Base-by-base conservation (phyloP, 306 rosid genomes). In the Vigna trinervia region DNA sequence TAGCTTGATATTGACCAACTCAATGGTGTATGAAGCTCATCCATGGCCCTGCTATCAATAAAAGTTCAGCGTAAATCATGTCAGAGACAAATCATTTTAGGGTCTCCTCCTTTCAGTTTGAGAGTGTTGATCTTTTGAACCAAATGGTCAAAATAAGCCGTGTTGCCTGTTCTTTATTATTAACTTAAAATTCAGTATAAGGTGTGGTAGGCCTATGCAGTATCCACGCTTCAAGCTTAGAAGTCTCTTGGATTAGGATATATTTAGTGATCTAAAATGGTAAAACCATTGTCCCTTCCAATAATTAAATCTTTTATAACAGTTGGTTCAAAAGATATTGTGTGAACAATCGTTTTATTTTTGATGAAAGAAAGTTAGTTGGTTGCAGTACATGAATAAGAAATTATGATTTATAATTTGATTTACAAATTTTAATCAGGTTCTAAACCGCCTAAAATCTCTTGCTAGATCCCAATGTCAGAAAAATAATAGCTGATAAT, bases 291-390 rank as follows among this genome's bases (percentile, higher is more conserved):
- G 30, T 62, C 41, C 9, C 8, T 36, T 34, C 73, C 38, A 34
- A 48, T 32, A 50, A 17, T 52, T 61, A 45, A 61, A 41, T 48
- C 34, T 52, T 52, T 43, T 43, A 41, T 14, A 51, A 53, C 43
- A 80, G 51, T 53, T 53, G 61, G 73, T 39, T 32, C 5, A 28
- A 17, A 52, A 15, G 36, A 39, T 66, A 56, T 57, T 78, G 9
- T 48, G 80, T 64, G 78, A 23, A 39, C 38, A 53, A 4, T 76
- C 52, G 23, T 41, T 69, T 47, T 58, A 46, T 23, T 65, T 69
- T 36, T 71, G 74, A 68, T 13, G 51, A 69, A 81, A 52, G 59
- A 20, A 52, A 73, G 74, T 65, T 32, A 47, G 32, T 43, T 75
- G 70, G 48, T 71, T 20, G 22, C 7, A 22, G 51, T 26, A 15